These are phyloP conservation scores for Tothia fuscella DNA, from an alignment of 2,329 filamentous ascomycete species.

Conservation along the genomic window DNA sequence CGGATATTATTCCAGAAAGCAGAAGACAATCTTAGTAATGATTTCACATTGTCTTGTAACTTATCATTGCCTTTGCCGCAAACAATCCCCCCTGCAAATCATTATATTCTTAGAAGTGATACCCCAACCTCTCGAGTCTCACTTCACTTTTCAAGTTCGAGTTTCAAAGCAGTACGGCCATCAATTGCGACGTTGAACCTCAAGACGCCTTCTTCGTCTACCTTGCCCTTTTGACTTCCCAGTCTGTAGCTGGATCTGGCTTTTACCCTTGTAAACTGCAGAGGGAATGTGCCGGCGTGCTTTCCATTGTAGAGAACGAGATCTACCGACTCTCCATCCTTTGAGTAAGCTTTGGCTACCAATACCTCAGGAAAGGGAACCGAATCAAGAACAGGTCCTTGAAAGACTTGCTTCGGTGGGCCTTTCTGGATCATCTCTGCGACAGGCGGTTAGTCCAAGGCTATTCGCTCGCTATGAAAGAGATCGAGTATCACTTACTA, in stretches of 20 bases:
- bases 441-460: background rate
- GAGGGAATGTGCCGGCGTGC: conserved; percentile 2
- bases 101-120: no score
- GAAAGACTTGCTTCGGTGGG: background rate
- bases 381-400: conserved; percentile 10
- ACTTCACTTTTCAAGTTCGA: background rate
- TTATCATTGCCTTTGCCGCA: no score
- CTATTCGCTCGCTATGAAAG: background rate
- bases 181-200: conserved; percentile 3
- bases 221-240: background rate
- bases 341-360: conserved; percentile 11
- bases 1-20: no score
- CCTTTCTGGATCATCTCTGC: background rate
- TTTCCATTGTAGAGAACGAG: conserved; percentile 10
- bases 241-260: background rate
- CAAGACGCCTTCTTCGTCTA: background rate
- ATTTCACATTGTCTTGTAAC: no score
- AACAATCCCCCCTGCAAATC: no score
- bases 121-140: no score
- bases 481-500: background rate
- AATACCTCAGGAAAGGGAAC: conserved; percentile 12
- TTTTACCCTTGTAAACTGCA: background rate
- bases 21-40: no score
- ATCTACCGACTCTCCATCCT: conserved; percentile 5
- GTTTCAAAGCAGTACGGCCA: conserved; percentile 4